These are phyloP conservation scores for Penicillium nucicola DNA, from an alignment of 495 filamentous ascomycete species.

Conservation along the genomic window DNA sequence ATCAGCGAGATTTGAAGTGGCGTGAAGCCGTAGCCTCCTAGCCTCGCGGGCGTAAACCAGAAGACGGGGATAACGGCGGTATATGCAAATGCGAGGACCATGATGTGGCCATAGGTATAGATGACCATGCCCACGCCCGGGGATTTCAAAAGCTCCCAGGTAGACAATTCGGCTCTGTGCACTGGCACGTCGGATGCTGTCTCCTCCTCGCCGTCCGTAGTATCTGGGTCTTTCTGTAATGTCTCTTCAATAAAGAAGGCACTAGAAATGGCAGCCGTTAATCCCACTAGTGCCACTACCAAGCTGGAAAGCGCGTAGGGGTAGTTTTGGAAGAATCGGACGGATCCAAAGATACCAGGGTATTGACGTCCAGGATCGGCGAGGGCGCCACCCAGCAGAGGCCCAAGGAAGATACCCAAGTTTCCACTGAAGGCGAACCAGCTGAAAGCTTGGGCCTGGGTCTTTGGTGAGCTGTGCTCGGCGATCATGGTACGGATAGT, in stretches of 20 bases:
- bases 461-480: slow-evolving; percentile 62
- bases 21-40: slow-evolving; percentile 61
- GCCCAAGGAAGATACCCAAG: slow-evolving; percentile 66
- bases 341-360: slow-evolving; percentile 48
- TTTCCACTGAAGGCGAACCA: slow-evolving; percentile 70
- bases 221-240: slow-evolving; percentile 24
- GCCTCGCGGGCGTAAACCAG: slow-evolving; percentile 51
- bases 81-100: slow-evolving; percentile 61
- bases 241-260: slow-evolving; percentile 57
- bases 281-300: slow-evolving; percentile 46
- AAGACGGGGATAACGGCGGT: slow-evolving; percentile 61
- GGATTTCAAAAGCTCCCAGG: slow-evolving; percentile 51
- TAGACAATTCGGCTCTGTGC: slow-evolving; percentile 32
- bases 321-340: slow-evolving; percentile 56
- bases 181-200: not conserved
- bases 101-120: slow-evolving; percentile 55
- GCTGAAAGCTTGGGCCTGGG: slow-evolving; percentile 66
- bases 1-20: slow-evolving; percentile 56
- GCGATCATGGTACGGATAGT: slow-evolving; percentile 70
- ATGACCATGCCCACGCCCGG: slow-evolving; percentile 63
- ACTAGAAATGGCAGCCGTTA: slow-evolving; percentile 45
- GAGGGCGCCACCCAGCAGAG: slow-evolving; percentile 59
- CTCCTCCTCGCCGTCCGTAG: slow-evolving; percentile 1
- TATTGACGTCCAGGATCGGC: slow-evolving; percentile 60
- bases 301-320: slow-evolving; percentile 64